Conservation (phyloP, 495 filamentous ascomycete species). For the Hyphodiscus hymeniophilus region DNA sequence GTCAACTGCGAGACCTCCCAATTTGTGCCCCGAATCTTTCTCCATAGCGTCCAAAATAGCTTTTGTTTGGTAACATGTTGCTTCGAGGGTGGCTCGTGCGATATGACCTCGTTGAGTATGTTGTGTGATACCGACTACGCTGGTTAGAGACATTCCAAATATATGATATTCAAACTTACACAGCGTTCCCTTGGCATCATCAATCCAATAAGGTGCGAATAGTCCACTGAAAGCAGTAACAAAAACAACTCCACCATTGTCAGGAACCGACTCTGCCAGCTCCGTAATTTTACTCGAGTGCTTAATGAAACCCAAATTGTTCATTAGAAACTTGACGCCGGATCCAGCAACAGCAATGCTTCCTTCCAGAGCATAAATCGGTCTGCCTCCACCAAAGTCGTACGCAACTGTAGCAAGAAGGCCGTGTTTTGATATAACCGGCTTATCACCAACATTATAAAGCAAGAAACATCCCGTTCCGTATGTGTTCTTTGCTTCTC, state of each 20-base stretch:
- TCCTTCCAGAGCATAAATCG: conserved; percentile 87
- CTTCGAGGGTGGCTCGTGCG: conserved; percentile 88
- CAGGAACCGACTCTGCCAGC: conserved; percentile 70
- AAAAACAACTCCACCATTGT: conserved; percentile 88
- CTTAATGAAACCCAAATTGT: conserved; percentile 80
- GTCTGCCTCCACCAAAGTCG: conserved; percentile 65
- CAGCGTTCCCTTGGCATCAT: conserved; percentile 79
- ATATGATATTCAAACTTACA: conserved; percentile 20
- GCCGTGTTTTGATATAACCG: conserved; percentile 85
- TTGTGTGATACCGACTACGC: conserved; percentile 76
- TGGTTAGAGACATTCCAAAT: conserved; percentile 4
- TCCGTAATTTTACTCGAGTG: conserved; percentile 74
- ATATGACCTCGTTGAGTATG: conserved; percentile 87
- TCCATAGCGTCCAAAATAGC: conserved; percentile 95
- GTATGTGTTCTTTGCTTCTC: conserved; percentile 91
- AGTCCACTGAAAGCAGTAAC: conserved; percentile 95
- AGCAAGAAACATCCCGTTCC: conserved; percentile 94
- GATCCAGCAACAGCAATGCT: conserved; percentile 87
- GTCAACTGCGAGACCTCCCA: conserved; percentile 77
- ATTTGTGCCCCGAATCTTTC: conserved; percentile 72
- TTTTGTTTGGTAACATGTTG: conserved; percentile 90
- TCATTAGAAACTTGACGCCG: conserved; percentile 82
- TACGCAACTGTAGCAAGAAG: conserved; percentile 84
- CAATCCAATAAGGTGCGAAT: conserved; percentile 98
- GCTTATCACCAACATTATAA: conserved; percentile 86